Evolutionary conservation across 1,284 basidiomycete genomes (phyloP).

Genomic region (Neolentinus lepideus): DNA sequence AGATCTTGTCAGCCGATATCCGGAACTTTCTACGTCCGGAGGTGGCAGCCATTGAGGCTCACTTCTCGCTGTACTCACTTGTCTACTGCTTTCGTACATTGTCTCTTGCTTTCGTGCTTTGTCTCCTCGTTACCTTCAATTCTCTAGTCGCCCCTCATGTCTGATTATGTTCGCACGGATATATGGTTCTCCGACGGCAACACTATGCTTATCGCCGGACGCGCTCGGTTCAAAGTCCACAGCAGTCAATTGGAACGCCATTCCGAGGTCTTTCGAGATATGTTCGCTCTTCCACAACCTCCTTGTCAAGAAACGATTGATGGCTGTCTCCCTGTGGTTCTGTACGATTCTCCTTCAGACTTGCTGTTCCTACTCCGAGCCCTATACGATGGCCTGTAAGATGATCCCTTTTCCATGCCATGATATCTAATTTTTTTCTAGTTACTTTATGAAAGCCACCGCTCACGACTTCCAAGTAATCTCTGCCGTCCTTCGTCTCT

Average conservation of each 20-base stretch:
- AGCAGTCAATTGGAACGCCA: slow-evolving; percentile 63
- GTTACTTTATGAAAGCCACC: slow-evolving; percentile 32
- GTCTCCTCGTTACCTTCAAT: background rate
- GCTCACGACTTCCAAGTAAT: slow-evolving; percentile 49
- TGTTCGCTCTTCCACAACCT: slow-evolving; percentile 58
- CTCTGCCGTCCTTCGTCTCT: slow-evolving; percentile 54
- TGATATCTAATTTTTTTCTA: too few species aligned
- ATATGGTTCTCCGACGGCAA: slow-evolving; percentile 72
- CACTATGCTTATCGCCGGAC: slow-evolving; percentile 48
- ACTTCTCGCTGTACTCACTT: background rate
- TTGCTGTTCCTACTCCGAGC: slow-evolving; percentile 53
- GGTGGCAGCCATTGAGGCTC: background rate
- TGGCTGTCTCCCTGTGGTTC: slow-evolving; percentile 39
- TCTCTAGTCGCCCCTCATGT: background rate
- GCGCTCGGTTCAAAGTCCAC: slow-evolving; percentile 63
- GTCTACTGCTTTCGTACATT: background rate
- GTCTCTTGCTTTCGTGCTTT: background rate
- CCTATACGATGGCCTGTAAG: slow-evolving; percentile 47
- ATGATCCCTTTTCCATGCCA: slow-evolving; percentile 5
- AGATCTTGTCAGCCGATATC: background rate
- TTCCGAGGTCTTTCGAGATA: slow-evolving; percentile 60
- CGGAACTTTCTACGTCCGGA: background rate
- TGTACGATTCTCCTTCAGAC: slow-evolving; percentile 52
- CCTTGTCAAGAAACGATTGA: slow-evolving; percentile 32
- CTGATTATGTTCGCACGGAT: slow-evolving; percentile 32